Evolutionary conservation across 2,329 filamentous ascomycete species (phyloP), one percentile per base, ranked within the genome.

Genomic region (Cladophialophora exuberans): DNA sequence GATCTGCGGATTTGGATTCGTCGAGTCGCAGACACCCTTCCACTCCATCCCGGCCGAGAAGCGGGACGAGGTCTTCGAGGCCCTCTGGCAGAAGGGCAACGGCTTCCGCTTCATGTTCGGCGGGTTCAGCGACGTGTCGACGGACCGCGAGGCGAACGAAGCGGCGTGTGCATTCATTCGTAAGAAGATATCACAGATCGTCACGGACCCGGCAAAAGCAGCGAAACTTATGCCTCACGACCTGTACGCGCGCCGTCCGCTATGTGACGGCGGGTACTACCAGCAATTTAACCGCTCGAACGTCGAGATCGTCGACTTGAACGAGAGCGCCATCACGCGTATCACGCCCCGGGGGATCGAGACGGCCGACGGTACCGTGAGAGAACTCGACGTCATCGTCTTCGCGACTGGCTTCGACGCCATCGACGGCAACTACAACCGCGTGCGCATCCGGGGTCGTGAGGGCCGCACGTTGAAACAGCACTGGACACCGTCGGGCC

Each of bases 1-100:
- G 76, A 85, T 83, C 60, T 79, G 74, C 1, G 84, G 85, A 1
- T 84, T 88, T 64, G 79, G 82, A 62, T 82, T 77, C 64, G 60
- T 71, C 4, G 72, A 84, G 63, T 78, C 54, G 13, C 28, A 6
- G 6, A 41, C 76, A 53, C 76, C 52, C n/a, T 51, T 17, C 36
- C 33, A 36, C 18, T 36, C 50, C 2, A 15, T 52, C 11, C 26
- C 57, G 3, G n/a, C 35, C 9, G 52, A 49, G n/a, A 20, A 59
- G 30, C 47, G 79, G 0, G 72, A 78, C 56, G 72, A 71, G 1
- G 66, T 77, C 11, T 80, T 78, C 56, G 75, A 83, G 54, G 54
- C 69, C 2, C 64, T 79, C 6, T 84, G 78, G 75, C 51, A 69
- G 3, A 66, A 73, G 0, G 82, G 81, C 1, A 57, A 53, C 15